These are phyloP conservation scores for Alternaria consortialis DNA, from an alignment of 2,329 filamentous ascomycete genomes.

Conservation along the genomic window DNA sequence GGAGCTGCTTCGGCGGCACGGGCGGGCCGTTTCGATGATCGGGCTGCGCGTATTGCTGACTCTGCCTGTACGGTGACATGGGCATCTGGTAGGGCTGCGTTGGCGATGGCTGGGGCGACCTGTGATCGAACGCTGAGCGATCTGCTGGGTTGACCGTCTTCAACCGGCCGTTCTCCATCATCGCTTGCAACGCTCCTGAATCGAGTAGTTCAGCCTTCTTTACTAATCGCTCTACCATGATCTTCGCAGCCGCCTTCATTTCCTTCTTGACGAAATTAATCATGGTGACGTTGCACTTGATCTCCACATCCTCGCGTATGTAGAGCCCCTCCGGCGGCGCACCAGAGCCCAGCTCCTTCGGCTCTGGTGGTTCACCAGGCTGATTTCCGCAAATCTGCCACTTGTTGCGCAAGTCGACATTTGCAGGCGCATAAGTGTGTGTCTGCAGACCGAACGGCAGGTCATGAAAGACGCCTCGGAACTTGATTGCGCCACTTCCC, in stretches of 20 bases:
- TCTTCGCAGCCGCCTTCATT: constrained; percentile 70
- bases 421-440: constrained; percentile 74
- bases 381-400: constrained; percentile 75
- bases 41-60: constrained; percentile 14
- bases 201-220: constrained; percentile 77
- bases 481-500: constrained; percentile 71
- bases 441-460: constrained; percentile 77
- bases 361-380: constrained; percentile 70
- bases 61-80: constrained; percentile 30
- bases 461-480: constrained; percentile 76
- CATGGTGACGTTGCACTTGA: constrained; percentile 73
- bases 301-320: constrained; percentile 74
- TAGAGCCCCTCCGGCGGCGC: constrained; percentile 72
- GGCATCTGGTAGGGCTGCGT: constrained; percentile 41
- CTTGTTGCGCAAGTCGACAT: constrained; percentile 72
- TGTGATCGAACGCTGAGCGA: constrained; percentile 25
- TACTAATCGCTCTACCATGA: constrained; percentile 73
- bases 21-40: constrained; percentile 22
- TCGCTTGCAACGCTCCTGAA: constrained; percentile 70
- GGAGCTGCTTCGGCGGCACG: constrained; percentile 27
- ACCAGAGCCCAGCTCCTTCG: constrained; percentile 70
- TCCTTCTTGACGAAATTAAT: constrained; percentile 72
- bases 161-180: constrained; percentile 72
- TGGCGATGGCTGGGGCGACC: constrained; percentile 34
- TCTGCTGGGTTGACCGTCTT: constrained; percentile 65